Evolutionary conservation across 2,329 filamentous ascomycete species (phyloP).

Genomic region (Colletotrichum kahawae): DNA sequence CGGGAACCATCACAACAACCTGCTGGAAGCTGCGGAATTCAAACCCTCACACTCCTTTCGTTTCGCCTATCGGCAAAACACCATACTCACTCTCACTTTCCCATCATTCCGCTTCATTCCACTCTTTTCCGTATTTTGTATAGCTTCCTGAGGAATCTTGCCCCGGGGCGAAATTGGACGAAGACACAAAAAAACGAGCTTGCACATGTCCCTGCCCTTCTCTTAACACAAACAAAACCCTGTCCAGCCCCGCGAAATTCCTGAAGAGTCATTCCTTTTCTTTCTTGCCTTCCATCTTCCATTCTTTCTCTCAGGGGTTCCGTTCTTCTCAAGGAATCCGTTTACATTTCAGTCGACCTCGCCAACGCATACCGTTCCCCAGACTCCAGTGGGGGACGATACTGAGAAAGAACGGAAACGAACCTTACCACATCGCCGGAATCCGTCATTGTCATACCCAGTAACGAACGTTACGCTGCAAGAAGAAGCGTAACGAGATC

Average conservation of each 20-base stretch:
- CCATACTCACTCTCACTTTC: conserved; percentile 6
- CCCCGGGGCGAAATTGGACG: neutral
- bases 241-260: conserved; percentile 21
- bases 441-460: neutral
- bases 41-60: conserved; percentile 4
- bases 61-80: neutral
- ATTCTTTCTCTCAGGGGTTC: conserved; percentile 20
- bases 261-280: conserved; percentile 23
- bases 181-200: neutral
- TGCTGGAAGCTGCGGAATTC: neutral
- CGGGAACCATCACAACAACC: neutral
- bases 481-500: neutral
- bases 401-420: neutral
- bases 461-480: neutral
- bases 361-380: conserved; percentile 4
- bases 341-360: conserved; percentile 15
- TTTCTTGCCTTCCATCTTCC: conserved; percentile 18
- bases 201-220: neutral
- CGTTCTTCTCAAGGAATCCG: conserved; percentile 23
- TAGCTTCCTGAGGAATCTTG: neutral
- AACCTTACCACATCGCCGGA: neutral
- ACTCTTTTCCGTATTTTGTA: neutral
- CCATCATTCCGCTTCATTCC: conserved; percentile 19
- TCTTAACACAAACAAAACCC: conserved; percentile 18
- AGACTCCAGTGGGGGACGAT: neutral